phyloP scores from a whole-genome alignment of 2,329 filamentous ascomycete genomes.

The Clarireedia hainanense region DNA sequence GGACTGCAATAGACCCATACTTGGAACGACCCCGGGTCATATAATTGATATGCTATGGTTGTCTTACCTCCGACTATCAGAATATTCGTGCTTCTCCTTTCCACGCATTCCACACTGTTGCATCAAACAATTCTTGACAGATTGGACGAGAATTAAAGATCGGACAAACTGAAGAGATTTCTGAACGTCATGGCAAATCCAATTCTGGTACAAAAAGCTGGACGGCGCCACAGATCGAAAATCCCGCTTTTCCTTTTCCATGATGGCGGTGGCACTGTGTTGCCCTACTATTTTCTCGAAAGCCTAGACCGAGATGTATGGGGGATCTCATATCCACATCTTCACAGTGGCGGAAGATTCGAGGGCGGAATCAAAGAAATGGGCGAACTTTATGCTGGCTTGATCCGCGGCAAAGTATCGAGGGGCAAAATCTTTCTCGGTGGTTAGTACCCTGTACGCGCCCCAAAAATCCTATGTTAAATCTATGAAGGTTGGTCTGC shows the following conservation, averaged over 20 bases:
- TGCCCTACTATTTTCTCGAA: constrained; percentile 6
- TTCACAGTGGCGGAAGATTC: neutral
- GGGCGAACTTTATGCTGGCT: constrained; percentile 1
- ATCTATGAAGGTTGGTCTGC: neutral
- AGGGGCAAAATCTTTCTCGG: constrained; percentile 3
- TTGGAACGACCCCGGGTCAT: neutral
- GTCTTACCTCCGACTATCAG: neutral
- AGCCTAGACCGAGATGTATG: constrained; percentile 2
- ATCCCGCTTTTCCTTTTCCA: constrained; percentile 2
- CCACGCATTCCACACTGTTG: neutral
- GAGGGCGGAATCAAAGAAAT: neutral
- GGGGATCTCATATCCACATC: constrained; percentile 5
- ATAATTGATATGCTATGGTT: neutral
- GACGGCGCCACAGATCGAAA: neutral
- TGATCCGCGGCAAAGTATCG: neutral
- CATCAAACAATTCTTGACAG: too few relatives aligned
- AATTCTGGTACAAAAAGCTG: neutral
- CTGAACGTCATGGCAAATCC: neutral
- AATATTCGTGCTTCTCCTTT: neutral
- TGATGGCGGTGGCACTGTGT: constrained; percentile 2
- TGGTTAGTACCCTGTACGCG: neutral
- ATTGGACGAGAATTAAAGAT: too few relatives aligned
- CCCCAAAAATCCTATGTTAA: neutral
- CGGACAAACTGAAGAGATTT: too few relatives aligned
- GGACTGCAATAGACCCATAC: neutral